These are phyloP conservation scores for Aspergillus jensenii DNA, from an alignment of 2,329 filamentous ascomycete genomes.

Conservation along the genomic window DNA sequence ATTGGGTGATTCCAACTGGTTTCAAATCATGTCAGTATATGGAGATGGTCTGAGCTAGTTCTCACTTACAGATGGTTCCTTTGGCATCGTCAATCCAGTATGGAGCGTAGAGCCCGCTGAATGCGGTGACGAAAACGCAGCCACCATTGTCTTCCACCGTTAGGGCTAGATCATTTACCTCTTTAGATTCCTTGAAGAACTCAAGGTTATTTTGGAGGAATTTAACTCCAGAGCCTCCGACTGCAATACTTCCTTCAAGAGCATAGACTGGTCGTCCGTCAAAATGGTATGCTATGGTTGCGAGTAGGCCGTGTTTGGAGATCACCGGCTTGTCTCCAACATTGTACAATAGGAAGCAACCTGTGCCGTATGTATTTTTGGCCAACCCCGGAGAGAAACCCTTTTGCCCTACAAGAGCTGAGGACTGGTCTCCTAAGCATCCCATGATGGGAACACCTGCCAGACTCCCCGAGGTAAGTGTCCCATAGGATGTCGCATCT, in stretches of 20 bases:
- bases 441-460: constrained; percentile 71
- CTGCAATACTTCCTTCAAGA: constrained; percentile 79
- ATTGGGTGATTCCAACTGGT: constrained; percentile 75
- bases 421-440: constrained; percentile 82
- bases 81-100: constrained; percentile 96
- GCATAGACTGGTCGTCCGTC: constrained; percentile 71
- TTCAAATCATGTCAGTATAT: constrained; percentile 6
- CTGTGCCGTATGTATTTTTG: constrained; percentile 89
- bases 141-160: constrained; percentile 75
- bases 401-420: constrained; percentile 80
- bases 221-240: constrained; percentile 77
- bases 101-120: constrained; percentile 85
- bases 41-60: not conserved
- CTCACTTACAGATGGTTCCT: constrained; percentile 70
- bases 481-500: constrained; percentile 68
- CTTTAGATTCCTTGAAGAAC: constrained; percentile 59
- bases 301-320: constrained; percentile 76
- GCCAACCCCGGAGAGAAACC: constrained; percentile 79
- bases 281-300: constrained; percentile 84
- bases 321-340: constrained; percentile 82
- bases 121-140: constrained; percentile 84
- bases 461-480: constrained; percentile 62
- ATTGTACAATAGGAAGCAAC: constrained; percentile 86
- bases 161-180: constrained; percentile 63
- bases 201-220: constrained; percentile 67